Conservation (phyloP, 2,329 filamentous ascomycete genomes). For the Pseudovirgaria hyperparasitica region DNA sequence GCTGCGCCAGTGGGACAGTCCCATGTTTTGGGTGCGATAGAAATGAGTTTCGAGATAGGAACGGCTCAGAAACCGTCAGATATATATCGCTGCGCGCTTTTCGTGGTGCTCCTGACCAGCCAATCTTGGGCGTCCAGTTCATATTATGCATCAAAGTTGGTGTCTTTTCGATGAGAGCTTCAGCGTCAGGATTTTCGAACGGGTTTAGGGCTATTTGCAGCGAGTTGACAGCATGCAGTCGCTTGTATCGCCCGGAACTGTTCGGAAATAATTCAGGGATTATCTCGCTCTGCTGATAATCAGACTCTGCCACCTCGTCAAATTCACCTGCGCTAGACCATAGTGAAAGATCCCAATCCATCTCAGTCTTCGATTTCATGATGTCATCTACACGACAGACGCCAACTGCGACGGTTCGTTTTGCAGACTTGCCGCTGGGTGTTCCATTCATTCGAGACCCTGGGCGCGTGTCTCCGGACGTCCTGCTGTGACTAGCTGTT, state of each 20-base stretch:
- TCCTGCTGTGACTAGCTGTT: not conserved
- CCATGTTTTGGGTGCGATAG: constrained; percentile 63
- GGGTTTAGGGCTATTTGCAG: constrained; percentile 68
- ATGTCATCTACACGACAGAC: constrained; percentile 63
- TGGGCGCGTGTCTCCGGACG: constrained; percentile 8
- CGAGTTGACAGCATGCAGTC: constrained; percentile 58
- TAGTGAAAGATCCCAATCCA: constrained; percentile 63
- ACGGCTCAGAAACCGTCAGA: constrained; percentile 66
- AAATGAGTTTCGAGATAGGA: constrained; percentile 55
- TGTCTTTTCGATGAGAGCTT: constrained; percentile 69
- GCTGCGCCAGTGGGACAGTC: constrained; percentile 59
- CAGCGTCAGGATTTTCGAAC: constrained; percentile 67
- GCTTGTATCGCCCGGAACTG: constrained; percentile 60
- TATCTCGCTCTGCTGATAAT: too few relatives aligned
- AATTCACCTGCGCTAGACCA: constrained; percentile 49
- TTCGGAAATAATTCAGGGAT: constrained; percentile 51
- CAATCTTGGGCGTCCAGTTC: constrained; percentile 72
- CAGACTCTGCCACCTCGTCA: constrained; percentile 4
- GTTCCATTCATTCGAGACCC: constrained; percentile 13
- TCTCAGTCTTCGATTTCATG: constrained; percentile 57
- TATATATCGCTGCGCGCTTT: constrained; percentile 91
- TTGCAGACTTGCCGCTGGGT: constrained; percentile 36
- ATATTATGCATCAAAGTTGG: constrained; percentile 79
- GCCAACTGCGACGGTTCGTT: constrained; percentile 64
- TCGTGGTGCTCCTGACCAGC: constrained; percentile 83